Evolutionary conservation across 1,284 basidiomycete genomes (phyloP).

Genomic region (Athelia sp.): DNA sequence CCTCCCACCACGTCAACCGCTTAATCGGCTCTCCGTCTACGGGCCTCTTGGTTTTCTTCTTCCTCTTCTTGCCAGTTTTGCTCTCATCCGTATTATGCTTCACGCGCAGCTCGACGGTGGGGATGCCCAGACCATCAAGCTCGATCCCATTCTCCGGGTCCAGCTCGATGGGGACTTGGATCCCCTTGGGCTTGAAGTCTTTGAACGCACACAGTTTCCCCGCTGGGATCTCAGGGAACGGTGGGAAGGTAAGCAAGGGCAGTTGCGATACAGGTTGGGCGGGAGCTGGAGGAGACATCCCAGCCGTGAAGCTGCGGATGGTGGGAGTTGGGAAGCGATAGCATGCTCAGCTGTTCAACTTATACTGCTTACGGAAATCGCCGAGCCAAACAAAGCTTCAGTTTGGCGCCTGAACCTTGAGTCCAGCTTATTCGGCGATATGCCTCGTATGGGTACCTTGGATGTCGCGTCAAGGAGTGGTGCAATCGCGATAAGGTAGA

Average conservation of each 20-base stretch:
- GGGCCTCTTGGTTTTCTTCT: conserved; percentile 26
- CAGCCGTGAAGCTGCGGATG: not conserved
- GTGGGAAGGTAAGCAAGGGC: conserved; percentile 44
- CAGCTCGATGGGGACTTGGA: conserved; percentile 34
- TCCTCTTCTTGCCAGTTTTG: conserved; percentile 32
- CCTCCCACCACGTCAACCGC: conserved; percentile 53
- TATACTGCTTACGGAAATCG: not conserved
- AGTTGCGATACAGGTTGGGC: not conserved
- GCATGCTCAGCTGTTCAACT: not conserved
- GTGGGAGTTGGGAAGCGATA: not conserved
- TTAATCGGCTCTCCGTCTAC: conserved; percentile 19
- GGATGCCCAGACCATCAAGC: conserved; percentile 58
- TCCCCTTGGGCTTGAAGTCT: conserved; percentile 56
- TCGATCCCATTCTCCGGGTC: conserved; percentile 39
- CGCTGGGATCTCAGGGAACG: conserved; percentile 49
- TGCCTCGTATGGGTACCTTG: too few relatives aligned
- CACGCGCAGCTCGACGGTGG: conserved; percentile 50
- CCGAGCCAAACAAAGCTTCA: not conserved
- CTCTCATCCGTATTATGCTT: conserved; percentile 48
- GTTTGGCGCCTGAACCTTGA: not conserved
- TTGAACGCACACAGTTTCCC: conserved; percentile 60
- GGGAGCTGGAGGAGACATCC: not conserved
- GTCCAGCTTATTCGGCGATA: too few relatives aligned
- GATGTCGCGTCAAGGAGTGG: too few relatives aligned
- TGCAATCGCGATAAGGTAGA: too few relatives aligned